Evolutionary conservation across 495 filamentous ascomycete genomes (phyloP).

Genomic region (Oidiodendron maius): DNA sequence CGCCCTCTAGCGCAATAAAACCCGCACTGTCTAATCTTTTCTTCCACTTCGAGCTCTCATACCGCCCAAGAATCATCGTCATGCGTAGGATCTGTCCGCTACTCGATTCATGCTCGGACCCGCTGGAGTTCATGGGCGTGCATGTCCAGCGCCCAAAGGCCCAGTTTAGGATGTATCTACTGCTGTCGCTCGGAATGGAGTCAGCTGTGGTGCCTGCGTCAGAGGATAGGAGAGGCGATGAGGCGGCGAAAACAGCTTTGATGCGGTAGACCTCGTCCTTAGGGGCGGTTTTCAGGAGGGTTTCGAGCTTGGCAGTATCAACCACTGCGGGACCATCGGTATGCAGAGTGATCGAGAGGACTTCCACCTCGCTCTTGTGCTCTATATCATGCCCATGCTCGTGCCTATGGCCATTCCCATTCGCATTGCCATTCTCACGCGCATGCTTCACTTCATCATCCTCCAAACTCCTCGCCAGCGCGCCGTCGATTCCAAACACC

Average conservation of each 20-base stretch:
- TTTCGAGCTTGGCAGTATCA: conserved; percentile 58
- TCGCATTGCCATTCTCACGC: conserved; percentile 26
- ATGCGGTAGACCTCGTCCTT: conserved; percentile 95
- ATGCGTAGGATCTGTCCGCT: conserved; percentile 56
- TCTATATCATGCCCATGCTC: conserved; percentile 34
- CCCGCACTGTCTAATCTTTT: conserved; percentile 66
- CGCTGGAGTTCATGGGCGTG: conserved; percentile 46
- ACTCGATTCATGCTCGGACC: conserved; percentile 40
- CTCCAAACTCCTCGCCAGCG: conserved; percentile 56
- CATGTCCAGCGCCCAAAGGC: conserved; percentile 95
- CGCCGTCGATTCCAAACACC: conserved; percentile 82
- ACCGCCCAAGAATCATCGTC: conserved; percentile 78
- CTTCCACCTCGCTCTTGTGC: conserved; percentile 86
- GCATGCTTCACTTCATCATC: conserved; percentile 21
- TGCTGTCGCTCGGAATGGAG: conserved; percentile 1
- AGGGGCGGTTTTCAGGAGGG: conserved; percentile 61
- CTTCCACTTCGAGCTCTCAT: conserved; percentile 85
- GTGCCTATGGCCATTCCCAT: conserved; percentile 30
- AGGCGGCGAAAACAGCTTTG: conserved; percentile 72
- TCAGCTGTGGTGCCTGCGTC: conserved; percentile 36
- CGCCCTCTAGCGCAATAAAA: conserved; percentile 44
- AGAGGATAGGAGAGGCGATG: conserved; percentile 50
- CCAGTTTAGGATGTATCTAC: conserved; percentile 87
- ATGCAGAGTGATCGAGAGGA: conserved; percentile 66
- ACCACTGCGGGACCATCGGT: conserved; percentile 36